A percentile compares a stretch with the other conserved stretches of the same genome.
phyloP scores from a whole-genome alignment of 257 asterid genomes.

The Verbascum thapsus region DNA sequence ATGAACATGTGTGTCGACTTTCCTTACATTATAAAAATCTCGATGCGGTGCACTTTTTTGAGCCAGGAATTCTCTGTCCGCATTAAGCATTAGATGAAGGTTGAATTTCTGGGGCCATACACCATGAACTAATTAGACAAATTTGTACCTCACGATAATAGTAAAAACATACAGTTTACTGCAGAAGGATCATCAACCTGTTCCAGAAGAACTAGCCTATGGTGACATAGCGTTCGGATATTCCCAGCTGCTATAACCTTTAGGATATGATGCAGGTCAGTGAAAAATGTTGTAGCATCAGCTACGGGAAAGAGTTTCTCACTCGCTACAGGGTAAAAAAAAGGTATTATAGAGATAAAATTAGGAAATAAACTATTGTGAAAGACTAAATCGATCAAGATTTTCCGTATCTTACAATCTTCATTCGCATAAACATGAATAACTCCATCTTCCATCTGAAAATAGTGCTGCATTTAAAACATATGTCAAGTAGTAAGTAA shows the following conservation, averaged over 20 bases:
- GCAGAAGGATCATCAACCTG: slow-evolving; percentile 42
- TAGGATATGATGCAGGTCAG: slow-evolving; percentile 72
- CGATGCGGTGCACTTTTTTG: slow-evolving; percentile 88
- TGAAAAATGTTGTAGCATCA: slow-evolving; percentile 72
- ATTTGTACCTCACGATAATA: slow-evolving; percentile 13
- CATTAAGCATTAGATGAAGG: slow-evolving; percentile 80
- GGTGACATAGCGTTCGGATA: slow-evolving; percentile 70
- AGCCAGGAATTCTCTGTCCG: slow-evolving; percentile 81
- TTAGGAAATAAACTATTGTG: not conserved
- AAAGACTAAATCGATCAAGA: slow-evolving; percentile 5
- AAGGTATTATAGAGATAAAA: slow-evolving; percentile 5
- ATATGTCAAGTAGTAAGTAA: slow-evolving; percentile 3
- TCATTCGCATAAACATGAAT: slow-evolving; percentile 65
- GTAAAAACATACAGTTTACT: not conserved
- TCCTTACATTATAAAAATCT: slow-evolving; percentile 77
- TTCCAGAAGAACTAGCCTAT: slow-evolving; percentile 71
- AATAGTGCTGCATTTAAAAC: slow-evolving; percentile 56
- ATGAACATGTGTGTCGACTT: slow-evolving; percentile 81
- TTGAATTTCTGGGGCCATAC: slow-evolving; percentile 58
- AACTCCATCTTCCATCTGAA: slow-evolving; percentile 84
- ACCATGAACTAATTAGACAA: slow-evolving; percentile 7
- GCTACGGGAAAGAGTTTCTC: slow-evolving; percentile 71
- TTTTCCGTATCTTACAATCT: slow-evolving; percentile 48
- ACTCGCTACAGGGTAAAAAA: slow-evolving; percentile 43
- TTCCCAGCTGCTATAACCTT: slow-evolving; percentile 78